These are phyloP conservation scores for Lichtheimia ramosa DNA, from an alignment of 371 early-diverging fungal genomes.

Conservation along the genomic window DNA sequence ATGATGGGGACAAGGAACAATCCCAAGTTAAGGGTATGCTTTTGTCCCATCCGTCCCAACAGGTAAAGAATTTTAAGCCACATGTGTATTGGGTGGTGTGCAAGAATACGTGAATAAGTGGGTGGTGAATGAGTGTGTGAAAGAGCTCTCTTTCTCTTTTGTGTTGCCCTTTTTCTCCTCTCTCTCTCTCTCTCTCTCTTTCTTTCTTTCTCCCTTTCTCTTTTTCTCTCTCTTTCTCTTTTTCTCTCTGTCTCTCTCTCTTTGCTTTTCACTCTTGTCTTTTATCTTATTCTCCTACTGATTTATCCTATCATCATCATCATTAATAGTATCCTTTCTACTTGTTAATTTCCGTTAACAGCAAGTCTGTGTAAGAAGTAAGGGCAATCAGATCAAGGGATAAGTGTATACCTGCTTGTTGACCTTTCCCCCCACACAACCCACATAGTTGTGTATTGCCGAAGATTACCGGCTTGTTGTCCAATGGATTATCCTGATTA, in stretches of 20 bases:
- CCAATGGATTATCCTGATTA: conserved; percentile 17
- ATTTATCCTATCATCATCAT: conserved; percentile 5
- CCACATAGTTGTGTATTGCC: conserved; percentile 3
- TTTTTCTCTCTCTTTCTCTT: background rate
- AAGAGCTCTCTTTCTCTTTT: no score
- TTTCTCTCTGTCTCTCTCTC: background rate
- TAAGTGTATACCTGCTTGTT: background rate
- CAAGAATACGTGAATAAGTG: no score
- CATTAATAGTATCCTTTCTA: background rate
- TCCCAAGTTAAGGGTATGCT: no score
- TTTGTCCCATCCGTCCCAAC: no score
- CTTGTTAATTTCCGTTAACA: background rate
- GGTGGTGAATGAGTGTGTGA: no score
- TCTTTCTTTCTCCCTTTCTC: background rate
- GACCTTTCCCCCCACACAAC: background rate
- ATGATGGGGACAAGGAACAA: no score
- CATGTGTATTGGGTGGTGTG: background rate
- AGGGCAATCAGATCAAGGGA: background rate
- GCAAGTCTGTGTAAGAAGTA: background rate
- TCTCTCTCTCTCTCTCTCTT: background rate
- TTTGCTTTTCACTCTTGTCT: background rate
- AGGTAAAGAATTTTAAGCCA: conserved; percentile 1
- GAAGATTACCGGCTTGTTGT: conserved; percentile 9
- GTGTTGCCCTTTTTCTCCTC: no score
- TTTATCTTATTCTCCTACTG: conserved; percentile 7